Percentiles rank a stretch among this genome's conserved stretches.
phyloP scores from a whole-genome alignment of 768 basidiomycete species.

The Suillus paluster region DNA sequence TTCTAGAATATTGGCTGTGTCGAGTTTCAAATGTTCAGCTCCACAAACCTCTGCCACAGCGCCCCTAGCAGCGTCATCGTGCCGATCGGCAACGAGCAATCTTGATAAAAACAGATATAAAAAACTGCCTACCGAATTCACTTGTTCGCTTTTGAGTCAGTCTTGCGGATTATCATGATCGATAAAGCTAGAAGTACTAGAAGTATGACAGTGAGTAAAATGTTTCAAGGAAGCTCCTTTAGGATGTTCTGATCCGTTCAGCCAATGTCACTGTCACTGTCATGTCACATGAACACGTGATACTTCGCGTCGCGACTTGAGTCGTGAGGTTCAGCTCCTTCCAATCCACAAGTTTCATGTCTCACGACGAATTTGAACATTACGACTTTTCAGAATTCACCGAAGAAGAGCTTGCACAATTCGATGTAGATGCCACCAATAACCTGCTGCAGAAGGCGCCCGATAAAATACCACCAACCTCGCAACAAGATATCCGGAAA shows the following conservation, averaged over 20 bases:
- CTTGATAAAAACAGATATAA: background rate
- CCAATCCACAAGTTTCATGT: slow-evolving; percentile 19
- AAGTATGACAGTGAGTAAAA: background rate
- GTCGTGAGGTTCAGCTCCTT: background rate
- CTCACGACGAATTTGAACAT: slow-evolving; percentile 46
- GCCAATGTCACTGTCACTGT: background rate
- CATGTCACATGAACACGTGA: background rate
- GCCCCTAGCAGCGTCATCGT: background rate
- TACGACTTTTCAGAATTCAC: slow-evolving; percentile 63
- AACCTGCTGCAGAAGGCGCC: slow-evolving; percentile 13
- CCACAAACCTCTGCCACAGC: background rate
- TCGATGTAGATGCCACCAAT: slow-evolving; percentile 45
- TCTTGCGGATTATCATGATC: background rate
- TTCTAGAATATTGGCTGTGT: background rate
- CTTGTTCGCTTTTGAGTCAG: background rate
- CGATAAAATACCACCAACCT: background rate
- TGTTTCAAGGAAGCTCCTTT: too few species aligned
- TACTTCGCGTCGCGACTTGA: too few species aligned
- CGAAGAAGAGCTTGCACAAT: slow-evolving; percentile 54
- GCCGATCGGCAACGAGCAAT: slow-evolving; percentile 1
- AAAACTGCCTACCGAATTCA: too few species aligned
- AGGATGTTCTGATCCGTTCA: background rate
- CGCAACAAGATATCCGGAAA: slow-evolving; percentile 9
- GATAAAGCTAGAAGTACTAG: background rate
- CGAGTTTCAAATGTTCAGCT: background rate